Percentiles rank a stretch among this genome's conserved stretches.
Evolutionary conservation across 352 stramenopile species (phyloP).

Genomic region (Phytopythium delawarense): DNA sequence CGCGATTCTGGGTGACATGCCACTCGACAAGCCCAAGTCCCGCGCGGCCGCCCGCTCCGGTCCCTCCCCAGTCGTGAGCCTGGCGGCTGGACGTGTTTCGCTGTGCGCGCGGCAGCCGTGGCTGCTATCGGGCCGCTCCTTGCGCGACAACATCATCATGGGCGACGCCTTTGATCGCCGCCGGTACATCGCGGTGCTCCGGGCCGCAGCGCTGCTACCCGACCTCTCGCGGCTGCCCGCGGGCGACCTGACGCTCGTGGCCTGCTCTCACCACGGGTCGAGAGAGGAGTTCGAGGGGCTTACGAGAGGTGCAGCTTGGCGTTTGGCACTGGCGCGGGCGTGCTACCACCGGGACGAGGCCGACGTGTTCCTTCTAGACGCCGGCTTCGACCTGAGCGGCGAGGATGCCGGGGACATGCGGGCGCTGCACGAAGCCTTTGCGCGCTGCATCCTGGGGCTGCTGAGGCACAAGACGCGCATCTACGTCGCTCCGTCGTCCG

Average conservation of each 20-base stretch:
- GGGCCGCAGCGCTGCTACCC: slow-evolving; percentile 71
- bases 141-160: slow-evolving; percentile 93
- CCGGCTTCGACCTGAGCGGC: slow-evolving; percentile 24
- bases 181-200: slow-evolving; percentile 74
- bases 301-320: neutral
- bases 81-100: slow-evolving; percentile 31
- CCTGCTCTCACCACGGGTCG: slow-evolving; percentile 17
- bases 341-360: slow-evolving; percentile 75
- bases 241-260: slow-evolving; percentile 81
- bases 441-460: slow-evolving; percentile 63
- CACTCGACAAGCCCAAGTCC: slow-evolving; percentile 32
- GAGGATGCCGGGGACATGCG: slow-evolving; percentile 35
- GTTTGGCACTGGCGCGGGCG: slow-evolving; percentile 71
- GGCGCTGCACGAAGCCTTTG: slow-evolving; percentile 83
- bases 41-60: slow-evolving; percentile 55
- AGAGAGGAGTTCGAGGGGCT: neutral
- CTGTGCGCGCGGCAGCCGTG: slow-evolving; percentile 91
- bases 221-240: slow-evolving; percentile 74
- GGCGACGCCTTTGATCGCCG: slow-evolving; percentile 61
- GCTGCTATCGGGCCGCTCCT: slow-evolving; percentile 80
- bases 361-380: slow-evolving; percentile 67
- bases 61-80: neutral
- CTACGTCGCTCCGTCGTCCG: slow-evolving; percentile 34
- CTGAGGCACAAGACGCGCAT: slow-evolving; percentile 65
- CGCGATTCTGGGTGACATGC: slow-evolving; percentile 95